Base-by-base conservation (phyloP, 164 flowering plant species). In the Stephania yunnanensis region DNA sequence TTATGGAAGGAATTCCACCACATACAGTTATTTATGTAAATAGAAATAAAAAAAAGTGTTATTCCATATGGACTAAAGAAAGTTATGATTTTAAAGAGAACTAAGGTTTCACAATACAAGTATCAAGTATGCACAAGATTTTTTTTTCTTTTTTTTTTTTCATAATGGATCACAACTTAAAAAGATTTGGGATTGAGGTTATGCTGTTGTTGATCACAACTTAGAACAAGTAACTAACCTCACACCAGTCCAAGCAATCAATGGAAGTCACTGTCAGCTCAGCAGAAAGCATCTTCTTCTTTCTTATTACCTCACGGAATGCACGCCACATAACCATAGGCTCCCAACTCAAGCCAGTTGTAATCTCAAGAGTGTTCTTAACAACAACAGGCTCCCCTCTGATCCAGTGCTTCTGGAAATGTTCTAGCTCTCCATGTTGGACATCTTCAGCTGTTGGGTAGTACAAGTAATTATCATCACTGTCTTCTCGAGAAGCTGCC, bases 271-370 rank as follows among this genome's bases (percentile, higher is more conserved):
- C 92, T 13, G 82, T 82, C 76, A 89, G 71, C 31, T 75, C 81
- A 31, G 17, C 61, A 1, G 75, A 72, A 77, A 82, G 76, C 74
- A 75, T 42, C 15, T 80, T 88, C 20, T 58, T 30, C 36, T 83
- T 36, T 36, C 4, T 78, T 19, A 50, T 78, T 22, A 80, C 79
- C 75, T 90, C 92, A 48, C 97, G 94, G 67, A 81, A 79, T 55
- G 97, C 99, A 78, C 98, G 95, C 91, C 92, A 91, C 97, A 95
- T 91, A 75, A 93, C 97, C 95, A 86, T 87, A n/a, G 99, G 99
- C 65, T 93, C 99, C 99, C 98, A 95, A 77, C 99, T 95, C 80
- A 95, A 82, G 25, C 97, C 97, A 71, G 83, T 74, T 29, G 93
- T 74, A 73, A 70, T 76, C 53, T 91, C 88, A 77, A 95, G 91